Base-by-base conservation (phyloP, 2,329 filamentous ascomycete genomes). In the Stagonosporopsis cucurbitacearum region DNA sequence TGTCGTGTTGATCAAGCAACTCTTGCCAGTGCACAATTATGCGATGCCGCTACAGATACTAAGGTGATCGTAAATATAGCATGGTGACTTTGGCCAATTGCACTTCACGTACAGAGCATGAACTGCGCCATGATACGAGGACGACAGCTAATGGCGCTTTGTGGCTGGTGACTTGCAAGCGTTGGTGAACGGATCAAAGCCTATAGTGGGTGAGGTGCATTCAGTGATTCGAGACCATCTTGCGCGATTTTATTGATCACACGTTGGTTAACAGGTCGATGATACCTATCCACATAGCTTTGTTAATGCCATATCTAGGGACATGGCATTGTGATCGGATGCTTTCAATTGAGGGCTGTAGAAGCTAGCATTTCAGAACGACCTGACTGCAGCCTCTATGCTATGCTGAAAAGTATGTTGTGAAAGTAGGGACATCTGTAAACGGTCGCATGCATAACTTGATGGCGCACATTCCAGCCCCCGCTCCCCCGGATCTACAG, bases 211-310 rank as follows among this genome's bases (percentile, higher is more conserved):
- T 48, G 47, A 43, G 37, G 42, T 40, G 17, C 36, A 36, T 37
- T n/a, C n/a, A n/a, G n/a, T n/a, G n/a, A n/a, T n/a, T 35, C 7
- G 20, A 22, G 36, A n/a, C 26, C 30, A 17, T 15, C 15, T 50
- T 56, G 53, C 47, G 53, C 53, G 53, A 56, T 56, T 56, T 55
- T 43, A 2, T 7, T 5, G 19, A 19, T 19, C 28, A 35, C 20
- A 50, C 20, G 5, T 12, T n/a, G 11, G 6, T 20, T 17, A 22
- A 19, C 3, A 7, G 20, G 6, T 11, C 17, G 20, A 11, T 11
- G 28, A 7, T 9, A 6, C 25, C 25, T 26, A 7, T 9, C 6
- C 25, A 26, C 25, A 26, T 26, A 30, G 28, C 11, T 12, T 30
- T 9, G 9, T 11, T 30, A 26, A 9, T 26, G 28, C 13, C 28